Percentiles rank a stretch among this genome's conserved stretches.
phyloP scores from a whole-genome alignment of 2,329 filamentous ascomycete species.

The Zymoseptoria passerinii region DNA sequence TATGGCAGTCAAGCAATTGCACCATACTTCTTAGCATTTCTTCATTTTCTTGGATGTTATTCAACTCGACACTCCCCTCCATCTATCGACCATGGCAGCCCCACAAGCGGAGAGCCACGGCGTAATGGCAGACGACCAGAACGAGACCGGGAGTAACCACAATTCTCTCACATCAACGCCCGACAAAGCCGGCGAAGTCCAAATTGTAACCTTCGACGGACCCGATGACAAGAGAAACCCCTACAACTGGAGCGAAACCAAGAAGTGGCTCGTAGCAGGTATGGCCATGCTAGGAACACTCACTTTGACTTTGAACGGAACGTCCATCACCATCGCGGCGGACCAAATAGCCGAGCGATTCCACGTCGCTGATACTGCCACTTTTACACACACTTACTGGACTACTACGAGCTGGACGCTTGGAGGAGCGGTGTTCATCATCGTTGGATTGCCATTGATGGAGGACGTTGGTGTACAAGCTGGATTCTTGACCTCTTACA shows the following conservation, averaged over 20 bases:
- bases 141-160: not conserved
- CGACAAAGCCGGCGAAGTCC: constrained; percentile 11
- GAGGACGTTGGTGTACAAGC: constrained; percentile 31
- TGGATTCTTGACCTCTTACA: constrained; percentile 26
- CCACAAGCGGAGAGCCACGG: not conserved
- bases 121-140: not conserved
- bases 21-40: not conserved
- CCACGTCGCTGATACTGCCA: constrained; percentile 25
- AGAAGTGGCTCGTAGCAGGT: constrained; percentile 30
- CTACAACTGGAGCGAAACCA: constrained; percentile 26
- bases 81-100: not conserved
- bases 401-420: constrained; percentile 31
- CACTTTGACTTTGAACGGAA: constrained; percentile 31
- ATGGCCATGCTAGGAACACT: constrained; percentile 28
- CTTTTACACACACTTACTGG: constrained; percentile 35
- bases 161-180: constrained; percentile 4
- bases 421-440: constrained; percentile 31
- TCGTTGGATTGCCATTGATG: constrained; percentile 31
- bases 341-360: constrained; percentile 28
- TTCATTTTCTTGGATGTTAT: not conserved
- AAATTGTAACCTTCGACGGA: constrained; percentile 42
- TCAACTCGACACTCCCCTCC: not conserved
- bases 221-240: constrained; percentile 39
- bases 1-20: not conserved
- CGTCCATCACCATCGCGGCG: constrained; percentile 30